phyloP scores from a whole-genome alignment of 169 alveolate genomes.

The Plasmodium adleri region DNA sequence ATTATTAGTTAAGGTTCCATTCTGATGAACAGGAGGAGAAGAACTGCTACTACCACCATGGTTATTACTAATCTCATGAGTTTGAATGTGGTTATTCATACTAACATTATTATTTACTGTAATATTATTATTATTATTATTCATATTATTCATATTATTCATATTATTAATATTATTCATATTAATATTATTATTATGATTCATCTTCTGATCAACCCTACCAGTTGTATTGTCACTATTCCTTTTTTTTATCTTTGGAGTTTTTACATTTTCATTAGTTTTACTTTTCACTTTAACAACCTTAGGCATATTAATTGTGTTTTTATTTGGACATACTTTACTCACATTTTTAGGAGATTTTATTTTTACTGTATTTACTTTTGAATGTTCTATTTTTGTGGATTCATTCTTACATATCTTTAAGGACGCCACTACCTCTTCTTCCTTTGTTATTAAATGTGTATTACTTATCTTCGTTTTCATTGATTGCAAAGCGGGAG shows the following conservation, averaged over 20 bases:
- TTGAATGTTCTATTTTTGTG: not conserved
- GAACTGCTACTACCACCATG: not conserved
- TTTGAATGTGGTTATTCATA: too few relatives aligned
- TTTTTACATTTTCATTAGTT: slow-evolving; percentile 15
- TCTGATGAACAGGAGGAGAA: not conserved
- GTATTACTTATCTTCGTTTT: not conserved
- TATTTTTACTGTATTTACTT: not conserved
- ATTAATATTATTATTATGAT: not conserved
- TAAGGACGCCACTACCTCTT: not conserved
- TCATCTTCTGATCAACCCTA: not conserved
- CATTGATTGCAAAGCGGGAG: slow-evolving; percentile 1
- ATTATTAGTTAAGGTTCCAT: not conserved
- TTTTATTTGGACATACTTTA: not conserved
- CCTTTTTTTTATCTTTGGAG: slow-evolving; percentile 34
- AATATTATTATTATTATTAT: too few relatives aligned
- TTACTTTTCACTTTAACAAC: slow-evolving; percentile 6
- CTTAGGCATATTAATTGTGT: not conserved
- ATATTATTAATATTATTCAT: not conserved
- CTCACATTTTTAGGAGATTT: slow-evolving; percentile 27
- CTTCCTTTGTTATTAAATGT: not conserved
- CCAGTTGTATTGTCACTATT: slow-evolving; percentile 5
- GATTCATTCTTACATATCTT: not conserved
- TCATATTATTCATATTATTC: not conserved
- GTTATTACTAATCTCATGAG: not conserved
- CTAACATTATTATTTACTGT: too few relatives aligned